phyloP scores from a whole-genome alignment of 306 rosid genomes.

The Dryas alaskensis region DNA sequence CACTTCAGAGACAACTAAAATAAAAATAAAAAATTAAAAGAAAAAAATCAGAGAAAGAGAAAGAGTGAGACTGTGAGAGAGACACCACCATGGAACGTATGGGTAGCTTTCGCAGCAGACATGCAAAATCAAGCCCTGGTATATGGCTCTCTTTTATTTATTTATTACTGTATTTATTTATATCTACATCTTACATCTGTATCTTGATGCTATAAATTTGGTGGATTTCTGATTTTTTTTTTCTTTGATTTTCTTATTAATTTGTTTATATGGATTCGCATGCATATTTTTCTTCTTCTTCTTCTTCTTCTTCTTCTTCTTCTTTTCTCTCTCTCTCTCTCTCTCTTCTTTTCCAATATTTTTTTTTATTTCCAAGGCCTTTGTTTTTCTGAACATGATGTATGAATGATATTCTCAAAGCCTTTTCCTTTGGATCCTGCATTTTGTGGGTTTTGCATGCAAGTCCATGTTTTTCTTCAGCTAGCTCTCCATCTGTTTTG shows the following conservation, averaged over 20 bases:
- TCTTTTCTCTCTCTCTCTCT: no score
- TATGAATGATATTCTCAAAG: no score
- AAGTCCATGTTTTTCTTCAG: background rate
- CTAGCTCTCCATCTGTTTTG: background rate
- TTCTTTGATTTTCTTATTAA: background rate
- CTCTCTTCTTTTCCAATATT: no score
- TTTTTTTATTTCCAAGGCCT: no score
- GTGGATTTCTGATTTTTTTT: background rate
- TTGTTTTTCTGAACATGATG: no score
- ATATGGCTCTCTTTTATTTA: background rate
- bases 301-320: no score
- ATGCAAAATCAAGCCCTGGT: slow-evolving; percentile 32
- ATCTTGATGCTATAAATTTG: no score
- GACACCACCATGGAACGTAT: slow-evolving; percentile 26
- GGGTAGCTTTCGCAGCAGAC: slow-evolving; percentile 11
- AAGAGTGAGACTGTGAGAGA: background rate
- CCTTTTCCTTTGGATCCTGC: background rate
- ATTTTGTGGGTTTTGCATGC: background rate
- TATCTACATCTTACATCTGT: background rate
- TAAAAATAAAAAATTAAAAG: background rate
- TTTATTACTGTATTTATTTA: background rate
- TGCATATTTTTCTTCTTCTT: no score
- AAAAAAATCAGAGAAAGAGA: background rate
- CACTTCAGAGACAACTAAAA: slow-evolving; percentile 3
- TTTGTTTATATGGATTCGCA: no score